Conservation (phyloP, 2,329 filamentous ascomycete genomes). For the Stagonosporopsis vannaccii region DNA sequence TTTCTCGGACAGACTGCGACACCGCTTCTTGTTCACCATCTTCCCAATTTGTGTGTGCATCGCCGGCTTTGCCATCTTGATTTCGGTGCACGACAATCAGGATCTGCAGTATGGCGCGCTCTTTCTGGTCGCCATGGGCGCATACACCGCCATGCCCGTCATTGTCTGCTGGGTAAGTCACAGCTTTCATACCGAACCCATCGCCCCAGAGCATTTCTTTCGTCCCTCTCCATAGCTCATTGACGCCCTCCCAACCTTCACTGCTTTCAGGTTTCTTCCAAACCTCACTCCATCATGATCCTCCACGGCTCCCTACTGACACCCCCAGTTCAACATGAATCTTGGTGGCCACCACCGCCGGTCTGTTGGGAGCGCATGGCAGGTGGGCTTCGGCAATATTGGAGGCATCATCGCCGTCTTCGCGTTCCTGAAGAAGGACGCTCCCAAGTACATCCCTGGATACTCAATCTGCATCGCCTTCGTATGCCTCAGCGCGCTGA, state of each 20-base stretch:
- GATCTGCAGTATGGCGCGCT: constrained; percentile 77
- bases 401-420: constrained; percentile 62
- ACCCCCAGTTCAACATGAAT: constrained; percentile 58
- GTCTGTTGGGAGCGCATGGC: constrained; percentile 58
- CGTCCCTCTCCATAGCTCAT: no score
- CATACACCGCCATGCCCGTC: constrained; percentile 89
- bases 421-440: constrained; percentile 64
- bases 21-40: constrained; percentile 78
- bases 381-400: constrained; percentile 59
- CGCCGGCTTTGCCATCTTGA: constrained; percentile 76
- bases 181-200: no score
- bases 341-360: constrained; percentile 60
- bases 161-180: constrained; percentile 60
- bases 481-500: constrained; percentile 69
- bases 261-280: background rate
- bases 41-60: constrained; percentile 73
- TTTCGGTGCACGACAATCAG: constrained; percentile 72
- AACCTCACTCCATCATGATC: background rate
- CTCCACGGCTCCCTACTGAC: background rate
- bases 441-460: constrained; percentile 72
- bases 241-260: background rate
- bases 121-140: constrained; percentile 81
- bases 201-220: no score
- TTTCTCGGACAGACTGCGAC: constrained; percentile 72
- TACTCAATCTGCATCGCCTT: constrained; percentile 82